Conservation (phyloP, 441 rosid species). For the Pelargonium exstipulatum region DNA sequence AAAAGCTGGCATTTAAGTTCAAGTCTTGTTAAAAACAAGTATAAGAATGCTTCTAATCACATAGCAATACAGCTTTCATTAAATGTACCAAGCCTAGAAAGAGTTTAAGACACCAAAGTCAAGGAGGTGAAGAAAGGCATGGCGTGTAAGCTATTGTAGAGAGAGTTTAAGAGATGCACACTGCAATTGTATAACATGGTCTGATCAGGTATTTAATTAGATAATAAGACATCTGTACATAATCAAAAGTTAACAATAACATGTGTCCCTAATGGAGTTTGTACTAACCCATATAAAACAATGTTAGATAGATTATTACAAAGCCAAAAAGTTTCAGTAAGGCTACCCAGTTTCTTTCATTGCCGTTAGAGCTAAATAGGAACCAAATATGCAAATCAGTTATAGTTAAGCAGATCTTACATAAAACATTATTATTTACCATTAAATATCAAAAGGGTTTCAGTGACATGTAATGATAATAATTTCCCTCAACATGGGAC, state of each 20-base stretch:
- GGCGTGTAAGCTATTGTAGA: not conserved
- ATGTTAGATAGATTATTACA: not conserved
- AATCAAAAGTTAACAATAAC: not conserved
- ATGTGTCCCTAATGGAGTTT: not conserved
- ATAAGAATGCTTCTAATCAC: not conserved
- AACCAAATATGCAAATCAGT: not conserved
- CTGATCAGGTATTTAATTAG: not conserved
- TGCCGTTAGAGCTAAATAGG: not conserved
- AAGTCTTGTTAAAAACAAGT: slow-evolving; percentile 12
- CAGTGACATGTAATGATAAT: too few relatives aligned
- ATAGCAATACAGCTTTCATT: not conserved
- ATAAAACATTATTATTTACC: too few relatives aligned
- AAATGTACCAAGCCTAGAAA: not conserved
- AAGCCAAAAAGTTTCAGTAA: not conserved
- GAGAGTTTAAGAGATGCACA: not conserved
- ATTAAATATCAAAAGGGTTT: too few relatives aligned
- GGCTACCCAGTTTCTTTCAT: not conserved
- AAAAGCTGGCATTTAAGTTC: slow-evolving; percentile 58
- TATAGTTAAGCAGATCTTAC: too few relatives aligned
- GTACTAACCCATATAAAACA: not conserved
- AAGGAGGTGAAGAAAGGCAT: not conserved
- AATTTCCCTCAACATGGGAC: too few relatives aligned
- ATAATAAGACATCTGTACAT: not conserved
- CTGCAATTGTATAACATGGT: not conserved
- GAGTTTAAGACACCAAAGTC: not conserved